Base-by-base conservation (phyloP, 2,329 filamentous ascomycete genomes). In the Rachicladosporium sp. region DNA sequence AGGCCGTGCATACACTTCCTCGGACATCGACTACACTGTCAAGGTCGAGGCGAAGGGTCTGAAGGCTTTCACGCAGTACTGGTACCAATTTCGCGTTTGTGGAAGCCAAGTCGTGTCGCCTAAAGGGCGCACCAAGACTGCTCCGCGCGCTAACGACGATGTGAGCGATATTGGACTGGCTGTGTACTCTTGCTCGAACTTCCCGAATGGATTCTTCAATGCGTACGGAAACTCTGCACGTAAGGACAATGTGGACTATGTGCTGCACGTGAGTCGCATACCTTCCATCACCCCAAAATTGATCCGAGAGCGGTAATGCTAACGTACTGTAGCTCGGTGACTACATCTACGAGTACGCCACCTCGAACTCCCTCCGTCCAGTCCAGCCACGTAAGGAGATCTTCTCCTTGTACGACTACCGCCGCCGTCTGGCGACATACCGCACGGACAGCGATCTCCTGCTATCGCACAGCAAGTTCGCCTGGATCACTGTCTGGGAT, bases 311-410 rank as follows among this genome's bases (percentile, higher is more conserved):
- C 15, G 15, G 3, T 19, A 3, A 5, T 19, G 5, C 5, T 19
- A 5, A 19, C 5, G 15, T 19, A 19, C 5, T 19, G 15, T 5
- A 47, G 37, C 56, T 65, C 4, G 63, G 63, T 7, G 63, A 66
- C 43, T 66, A 65, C 47, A 63, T 65, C 36, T 66, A 65, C 48
- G 63, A 66, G 40, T 63, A 43, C 57, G 58, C 11, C 53, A 57
- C 54, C 52, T 55, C 29, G 50, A 59, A 54, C 35, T 55, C 10
- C 46, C 56, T 29, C 49, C 46, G 49, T 29, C 36, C 46, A 3
- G 44, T 49, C 3, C 58, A 11, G 46, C 63, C 62, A 0, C 53
- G 60, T 33, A 54, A 52, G 13, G 56, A 64, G 34, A 61, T 64
- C 29, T 57, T 57, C 38, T 59, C 60, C 6, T 55, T 66, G 1